These are phyloP conservation scores for Rhodomyrtus psidioides DNA, from an alignment of 441 rosid species.

Conservation along the genomic window DNA sequence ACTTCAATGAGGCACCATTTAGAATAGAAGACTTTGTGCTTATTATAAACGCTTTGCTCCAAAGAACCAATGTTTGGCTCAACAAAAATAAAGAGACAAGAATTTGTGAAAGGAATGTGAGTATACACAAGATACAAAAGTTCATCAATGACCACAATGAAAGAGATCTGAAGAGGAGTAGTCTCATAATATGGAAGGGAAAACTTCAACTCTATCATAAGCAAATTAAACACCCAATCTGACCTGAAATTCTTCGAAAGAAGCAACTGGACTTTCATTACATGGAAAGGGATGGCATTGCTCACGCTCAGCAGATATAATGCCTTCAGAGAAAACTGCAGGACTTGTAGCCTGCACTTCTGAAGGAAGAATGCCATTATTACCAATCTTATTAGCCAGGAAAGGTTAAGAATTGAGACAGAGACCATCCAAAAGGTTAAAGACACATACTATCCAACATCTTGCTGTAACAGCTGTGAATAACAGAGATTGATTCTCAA, in stretches of 20 bases:
- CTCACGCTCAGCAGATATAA: slow-evolving; percentile 31
- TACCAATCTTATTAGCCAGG: not conserved
- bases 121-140: not conserved
- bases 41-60: not conserved
- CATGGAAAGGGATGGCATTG: slow-evolving; percentile 26
- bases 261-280: slow-evolving; percentile 36
- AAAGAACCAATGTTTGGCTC: not conserved
- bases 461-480: not conserved
- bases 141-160: not conserved
- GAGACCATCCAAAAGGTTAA: not conserved
- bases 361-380: slow-evolving; percentile 16
- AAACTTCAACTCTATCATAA: not conserved
- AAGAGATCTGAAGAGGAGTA: not conserved
- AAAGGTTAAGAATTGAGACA: not conserved
- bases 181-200: not conserved
- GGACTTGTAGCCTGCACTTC: slow-evolving; percentile 27
- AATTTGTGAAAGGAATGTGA: not conserved
- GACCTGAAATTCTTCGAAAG: slow-evolving; percentile 50
- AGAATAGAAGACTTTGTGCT: not conserved
- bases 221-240: slow-evolving; percentile 4
- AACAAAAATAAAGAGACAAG: not conserved
- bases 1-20: not conserved
- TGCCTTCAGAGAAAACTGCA: slow-evolving; percentile 28
- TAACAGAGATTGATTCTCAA: not conserved
- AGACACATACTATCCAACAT: not conserved